Conservation (phyloP, 2,329 filamentous ascomycete genomes). For the Septoria petroselini region DNA sequence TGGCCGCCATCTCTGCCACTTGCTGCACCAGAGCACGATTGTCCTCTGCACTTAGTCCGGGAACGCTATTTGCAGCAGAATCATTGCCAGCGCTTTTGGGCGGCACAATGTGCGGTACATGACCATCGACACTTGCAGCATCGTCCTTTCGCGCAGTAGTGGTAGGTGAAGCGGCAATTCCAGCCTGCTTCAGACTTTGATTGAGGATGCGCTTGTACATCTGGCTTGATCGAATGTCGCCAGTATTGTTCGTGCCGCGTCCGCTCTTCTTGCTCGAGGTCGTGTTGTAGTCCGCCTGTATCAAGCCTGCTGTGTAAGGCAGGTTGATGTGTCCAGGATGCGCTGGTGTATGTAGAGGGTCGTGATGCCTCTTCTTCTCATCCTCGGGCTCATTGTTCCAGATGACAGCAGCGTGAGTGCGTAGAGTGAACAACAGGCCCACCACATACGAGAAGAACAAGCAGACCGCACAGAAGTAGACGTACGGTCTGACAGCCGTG, state of each 20-base stretch:
- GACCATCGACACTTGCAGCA: slow-evolving; percentile 33
- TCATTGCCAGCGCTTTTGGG: slow-evolving; percentile 58
- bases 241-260: slow-evolving; percentile 37
- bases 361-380: slow-evolving; percentile 43
- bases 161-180: slow-evolving; percentile 58
- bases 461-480: slow-evolving; percentile 78
- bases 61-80: slow-evolving; percentile 44
- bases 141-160: slow-evolving; percentile 32
- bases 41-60: slow-evolving; percentile 75
- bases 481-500: slow-evolving; percentile 88
- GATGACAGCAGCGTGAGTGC: slow-evolving; percentile 94
- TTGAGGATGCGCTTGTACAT: slow-evolving; percentile 91
- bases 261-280: slow-evolving; percentile 17
- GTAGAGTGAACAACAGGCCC: slow-evolving; percentile 89
- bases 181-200: slow-evolving; percentile 82
- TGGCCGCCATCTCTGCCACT: slow-evolving; percentile 90
- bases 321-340: slow-evolving; percentile 23
- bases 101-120: slow-evolving; percentile 71
- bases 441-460: slow-evolving; percentile 92
- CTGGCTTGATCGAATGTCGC: slow-evolving; percentile 79
- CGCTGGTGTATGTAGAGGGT: background rate
- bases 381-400: slow-evolving; percentile 75
- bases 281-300: slow-evolving; percentile 14
- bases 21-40: slow-evolving; percentile 78
- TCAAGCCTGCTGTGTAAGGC: slow-evolving; percentile 23